phyloP scores from a whole-genome alignment of 495 filamentous ascomycete genomes.

The Xylaria curta region DNA sequence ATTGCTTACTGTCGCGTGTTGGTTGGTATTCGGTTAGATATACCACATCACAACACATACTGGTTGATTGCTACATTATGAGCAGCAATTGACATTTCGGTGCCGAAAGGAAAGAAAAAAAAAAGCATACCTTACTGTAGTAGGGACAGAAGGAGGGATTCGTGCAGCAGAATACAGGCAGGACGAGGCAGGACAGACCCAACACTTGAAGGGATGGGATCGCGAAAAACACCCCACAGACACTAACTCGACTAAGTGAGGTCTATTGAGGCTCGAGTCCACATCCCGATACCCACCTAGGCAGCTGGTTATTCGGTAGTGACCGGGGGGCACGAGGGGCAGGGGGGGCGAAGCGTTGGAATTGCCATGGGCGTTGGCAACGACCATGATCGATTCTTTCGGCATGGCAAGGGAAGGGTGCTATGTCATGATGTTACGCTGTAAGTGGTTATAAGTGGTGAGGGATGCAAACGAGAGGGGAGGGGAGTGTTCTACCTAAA shows the following conservation, averaged over 20 bases:
- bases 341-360: background rate
- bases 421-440: background rate
- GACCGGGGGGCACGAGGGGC: too few relatives aligned
- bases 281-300: conserved; percentile 24
- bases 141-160: too few relatives aligned
- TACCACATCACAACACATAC: background rate
- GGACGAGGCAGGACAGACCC: background rate
- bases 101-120: background rate
- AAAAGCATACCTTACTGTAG: too few relatives aligned
- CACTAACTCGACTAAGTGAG: conserved; percentile 10
- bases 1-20: background rate
- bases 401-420: background rate
- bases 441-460: too few relatives aligned
- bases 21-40: too few relatives aligned
- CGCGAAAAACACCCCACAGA: background rate
- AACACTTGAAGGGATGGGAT: background rate
- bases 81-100: conserved; percentile 3
- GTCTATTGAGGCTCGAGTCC: conserved; percentile 22
- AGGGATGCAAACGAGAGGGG: background rate
- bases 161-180: too few relatives aligned
- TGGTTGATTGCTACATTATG: conserved; percentile 1
- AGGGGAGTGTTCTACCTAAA: background rate
- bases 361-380: background rate
- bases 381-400: background rate
- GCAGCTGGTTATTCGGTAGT: conserved; percentile 6